Evolutionary conservation across 106 monocot species (phyloP).

Genomic region (Phalaenopsis aphrodite): DNA sequence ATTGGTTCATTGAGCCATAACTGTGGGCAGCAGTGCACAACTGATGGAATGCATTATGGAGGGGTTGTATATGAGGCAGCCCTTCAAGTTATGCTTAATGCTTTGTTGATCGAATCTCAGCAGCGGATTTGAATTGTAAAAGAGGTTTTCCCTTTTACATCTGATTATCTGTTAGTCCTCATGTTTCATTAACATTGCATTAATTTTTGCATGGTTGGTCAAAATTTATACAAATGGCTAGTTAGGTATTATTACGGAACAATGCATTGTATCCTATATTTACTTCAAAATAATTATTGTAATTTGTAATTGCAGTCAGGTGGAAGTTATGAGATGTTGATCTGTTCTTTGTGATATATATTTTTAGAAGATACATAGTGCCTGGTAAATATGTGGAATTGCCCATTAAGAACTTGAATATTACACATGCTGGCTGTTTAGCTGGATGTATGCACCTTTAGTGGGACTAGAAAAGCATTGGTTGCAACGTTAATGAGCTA

Average conservation of each 20-base stretch:
- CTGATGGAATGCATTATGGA: conserved; percentile 88
- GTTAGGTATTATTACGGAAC: not conserved
- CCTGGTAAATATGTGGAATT: not conserved
- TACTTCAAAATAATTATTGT: conserved; percentile 7
- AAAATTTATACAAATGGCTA: not conserved
- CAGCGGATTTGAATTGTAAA: conserved; percentile 24
- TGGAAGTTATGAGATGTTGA: not conserved
- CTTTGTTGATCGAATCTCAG: conserved; percentile 55
- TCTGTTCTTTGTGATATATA: not conserved
- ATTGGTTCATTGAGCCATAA: conserved; percentile 42
- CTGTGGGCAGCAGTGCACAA: conserved; percentile 63
- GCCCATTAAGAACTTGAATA: not conserved
- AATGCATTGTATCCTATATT: not conserved
- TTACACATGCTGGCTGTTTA: not conserved
- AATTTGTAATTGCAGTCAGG: not conserved
- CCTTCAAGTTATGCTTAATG: conserved; percentile 81
- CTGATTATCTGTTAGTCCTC: not conserved
- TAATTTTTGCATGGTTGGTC: not conserved
- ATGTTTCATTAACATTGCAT: not conserved
- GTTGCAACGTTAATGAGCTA: not conserved
- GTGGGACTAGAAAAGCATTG: not conserved
- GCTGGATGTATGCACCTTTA: not conserved
- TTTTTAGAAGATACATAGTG: not conserved
- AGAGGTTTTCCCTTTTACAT: not conserved
- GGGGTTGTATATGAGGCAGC: conserved; percentile 69